These are phyloP conservation scores for Blepharisma japonicum DNA, from an alignment of 73 alveolate species.

Conservation along the genomic window DNA sequence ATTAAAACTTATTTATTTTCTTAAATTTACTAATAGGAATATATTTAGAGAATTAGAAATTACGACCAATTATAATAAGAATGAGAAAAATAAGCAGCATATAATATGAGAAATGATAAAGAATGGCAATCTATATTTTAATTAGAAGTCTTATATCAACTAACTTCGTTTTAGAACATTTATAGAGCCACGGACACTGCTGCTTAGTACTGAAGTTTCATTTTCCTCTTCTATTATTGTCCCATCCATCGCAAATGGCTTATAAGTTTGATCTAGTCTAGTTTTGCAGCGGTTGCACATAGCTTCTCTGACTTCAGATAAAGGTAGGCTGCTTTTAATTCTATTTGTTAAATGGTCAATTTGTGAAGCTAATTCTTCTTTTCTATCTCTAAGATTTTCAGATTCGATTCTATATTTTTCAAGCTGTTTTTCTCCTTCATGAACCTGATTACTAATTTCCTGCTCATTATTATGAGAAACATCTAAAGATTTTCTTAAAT, in stretches of 20 bases:
- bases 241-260: conserved; percentile 15
- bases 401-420: neutral
- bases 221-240: conserved; percentile 14
- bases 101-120: no score
- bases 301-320: conserved; percentile 1
- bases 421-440: conserved; percentile 16
- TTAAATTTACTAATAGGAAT: no score
- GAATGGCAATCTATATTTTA: no score
- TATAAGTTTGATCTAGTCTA: conserved; percentile 15
- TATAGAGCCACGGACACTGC: no score
- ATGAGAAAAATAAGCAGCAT: no score
- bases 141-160: no score
- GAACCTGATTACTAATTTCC: neutral
- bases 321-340: neutral
- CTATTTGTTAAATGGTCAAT: conserved; percentile 14
- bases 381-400: conserved; percentile 17
- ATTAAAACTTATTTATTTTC: no score
- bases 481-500: neutral
- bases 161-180: no score
- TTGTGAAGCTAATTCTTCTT: neutral
- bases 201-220: neutral
- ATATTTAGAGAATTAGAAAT: no score
- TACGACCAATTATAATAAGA: no score
- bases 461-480: neutral
- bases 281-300: conserved; percentile 19